A percentile compares a stretch with the other conserved stretches of the same genome.
These are phyloP conservation scores for Podochytrium sp. DNA, from an alignment of 192 early-diverging fungal species.

Conservation along the genomic window DNA sequence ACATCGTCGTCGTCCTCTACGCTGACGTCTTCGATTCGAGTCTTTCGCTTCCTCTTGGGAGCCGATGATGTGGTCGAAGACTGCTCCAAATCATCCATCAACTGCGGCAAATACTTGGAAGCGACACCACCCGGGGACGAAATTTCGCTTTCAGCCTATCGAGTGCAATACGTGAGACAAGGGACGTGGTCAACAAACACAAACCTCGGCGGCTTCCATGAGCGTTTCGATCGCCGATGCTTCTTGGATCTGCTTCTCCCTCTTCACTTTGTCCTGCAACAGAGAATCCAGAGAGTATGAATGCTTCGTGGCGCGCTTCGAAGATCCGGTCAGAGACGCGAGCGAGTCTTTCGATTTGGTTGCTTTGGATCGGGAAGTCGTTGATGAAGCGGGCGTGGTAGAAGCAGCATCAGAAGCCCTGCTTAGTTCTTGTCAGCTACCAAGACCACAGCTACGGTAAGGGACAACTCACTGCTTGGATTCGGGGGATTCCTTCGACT, in stretches of 20 bases:
- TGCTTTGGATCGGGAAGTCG: neutral
- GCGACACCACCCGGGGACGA: neutral
- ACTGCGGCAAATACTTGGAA: neutral
- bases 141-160: constrained; percentile 5
- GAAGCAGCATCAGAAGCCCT: neutral
- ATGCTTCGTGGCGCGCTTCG: constrained; percentile 7
- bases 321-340: neutral
- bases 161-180: neutral
- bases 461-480: neutral
- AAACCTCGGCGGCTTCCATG: neutral
- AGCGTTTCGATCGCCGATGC: neutral
- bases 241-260: constrained; percentile 26
- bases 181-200: too few species aligned
- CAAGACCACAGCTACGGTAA: too few species aligned
- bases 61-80: neutral
- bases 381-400: neutral
- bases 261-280: constrained; percentile 18
- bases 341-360: neutral
- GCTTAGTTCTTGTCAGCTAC: neutral
- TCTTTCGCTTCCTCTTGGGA: neutral
- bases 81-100: neutral
- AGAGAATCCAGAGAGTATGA: constrained; percentile 21
- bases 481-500: neutral
- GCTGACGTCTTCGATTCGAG: neutral
- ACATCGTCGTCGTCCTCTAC: neutral